phyloP scores from a whole-genome alignment of 2,329 filamentous ascomycete species.

The Sclerotinia borealis region DNA sequence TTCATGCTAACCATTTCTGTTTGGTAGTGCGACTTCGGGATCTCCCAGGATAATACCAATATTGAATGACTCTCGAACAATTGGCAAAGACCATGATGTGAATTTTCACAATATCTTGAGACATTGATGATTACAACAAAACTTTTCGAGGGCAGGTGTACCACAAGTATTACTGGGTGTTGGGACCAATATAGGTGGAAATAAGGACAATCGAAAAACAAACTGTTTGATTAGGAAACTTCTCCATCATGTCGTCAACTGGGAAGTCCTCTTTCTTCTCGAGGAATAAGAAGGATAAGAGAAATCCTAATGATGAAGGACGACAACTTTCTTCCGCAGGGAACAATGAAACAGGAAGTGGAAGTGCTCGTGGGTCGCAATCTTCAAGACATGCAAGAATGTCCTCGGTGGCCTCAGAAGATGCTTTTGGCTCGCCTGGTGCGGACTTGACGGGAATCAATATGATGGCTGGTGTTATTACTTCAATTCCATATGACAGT shows the following conservation, averaged over 20 bases:
- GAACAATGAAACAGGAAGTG: slow-evolving; percentile 53
- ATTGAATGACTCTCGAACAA: slow-evolving; percentile 12
- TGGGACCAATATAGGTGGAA: slow-evolving; percentile 15
- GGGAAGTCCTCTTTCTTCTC: slow-evolving; percentile 69
- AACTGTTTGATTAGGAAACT: neutral
- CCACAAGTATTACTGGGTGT: slow-evolving; percentile 14
- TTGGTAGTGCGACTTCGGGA: slow-evolving; percentile 16
- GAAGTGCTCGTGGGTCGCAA: slow-evolving; percentile 58
- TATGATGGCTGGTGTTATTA: slow-evolving; percentile 75
- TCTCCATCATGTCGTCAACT: slow-evolving; percentile 1
- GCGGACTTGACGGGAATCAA: slow-evolving; percentile 56
- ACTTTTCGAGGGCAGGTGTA: slow-evolving; percentile 22
- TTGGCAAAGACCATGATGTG: slow-evolving; percentile 27
- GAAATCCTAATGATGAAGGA: slow-evolving; percentile 53
- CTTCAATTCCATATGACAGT: slow-evolving; percentile 80
- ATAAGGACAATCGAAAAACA: slow-evolving; percentile 20
- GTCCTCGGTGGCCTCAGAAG: slow-evolving; percentile 66
- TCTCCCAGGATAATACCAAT: slow-evolving; percentile 3
- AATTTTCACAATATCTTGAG: slow-evolving; percentile 21
- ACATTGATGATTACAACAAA: slow-evolving; percentile 25
- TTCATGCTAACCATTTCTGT: slow-evolving; percentile 21
- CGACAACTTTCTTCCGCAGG: slow-evolving; percentile 40
- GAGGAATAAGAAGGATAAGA: slow-evolving; percentile 71
- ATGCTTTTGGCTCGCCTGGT: slow-evolving; percentile 59
- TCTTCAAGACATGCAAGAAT: slow-evolving; percentile 70